Conservation (phyloP, 2,329 filamentous ascomycete genomes). For the Fusarium piperis region DNA sequence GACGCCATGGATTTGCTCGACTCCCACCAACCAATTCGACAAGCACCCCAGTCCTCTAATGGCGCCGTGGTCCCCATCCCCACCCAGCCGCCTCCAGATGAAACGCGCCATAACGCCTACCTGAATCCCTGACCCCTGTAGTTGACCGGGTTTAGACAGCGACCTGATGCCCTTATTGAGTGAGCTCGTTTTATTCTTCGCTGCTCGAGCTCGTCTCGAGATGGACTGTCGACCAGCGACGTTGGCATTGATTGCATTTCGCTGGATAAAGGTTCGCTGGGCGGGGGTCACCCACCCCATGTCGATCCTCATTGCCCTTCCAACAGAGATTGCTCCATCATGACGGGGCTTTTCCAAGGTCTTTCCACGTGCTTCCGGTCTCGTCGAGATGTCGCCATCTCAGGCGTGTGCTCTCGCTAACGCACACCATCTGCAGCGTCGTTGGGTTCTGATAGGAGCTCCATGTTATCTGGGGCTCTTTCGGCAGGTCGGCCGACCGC, state of each 20-base stretch:
- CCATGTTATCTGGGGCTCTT: not conserved
- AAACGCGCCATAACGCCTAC: slow-evolving; percentile 36
- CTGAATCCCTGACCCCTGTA: slow-evolving; percentile 23
- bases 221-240: not conserved
- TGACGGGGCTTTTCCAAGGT: not conserved
- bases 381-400: not conserved
- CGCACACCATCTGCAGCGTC: not conserved
- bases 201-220: not conserved
- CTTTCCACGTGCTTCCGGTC: slow-evolving; percentile 1
- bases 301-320: slow-evolving; percentile 33
- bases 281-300: not conserved
- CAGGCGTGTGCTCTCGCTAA: slow-evolving; percentile 5
- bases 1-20: slow-evolving; percentile 7
- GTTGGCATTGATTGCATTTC: slow-evolving; percentile 10
- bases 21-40: slow-evolving; percentile 17
- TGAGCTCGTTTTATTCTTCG: slow-evolving; percentile 9
- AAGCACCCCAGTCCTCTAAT: slow-evolving; percentile 2
- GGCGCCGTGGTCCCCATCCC: slow-evolving; percentile 4
- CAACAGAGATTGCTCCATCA: slow-evolving; percentile 14
- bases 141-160: not conserved
- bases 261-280: not conserved
- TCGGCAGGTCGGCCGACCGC: not conserved
- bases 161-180: slow-evolving; percentile 25
- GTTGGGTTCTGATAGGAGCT: not conserved
- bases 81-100: slow-evolving; percentile 22